Evolutionary conservation across 225 moss, liverwort and hornwort genomes (phyloP).

Genomic region (Sphagnum contortum): DNA sequence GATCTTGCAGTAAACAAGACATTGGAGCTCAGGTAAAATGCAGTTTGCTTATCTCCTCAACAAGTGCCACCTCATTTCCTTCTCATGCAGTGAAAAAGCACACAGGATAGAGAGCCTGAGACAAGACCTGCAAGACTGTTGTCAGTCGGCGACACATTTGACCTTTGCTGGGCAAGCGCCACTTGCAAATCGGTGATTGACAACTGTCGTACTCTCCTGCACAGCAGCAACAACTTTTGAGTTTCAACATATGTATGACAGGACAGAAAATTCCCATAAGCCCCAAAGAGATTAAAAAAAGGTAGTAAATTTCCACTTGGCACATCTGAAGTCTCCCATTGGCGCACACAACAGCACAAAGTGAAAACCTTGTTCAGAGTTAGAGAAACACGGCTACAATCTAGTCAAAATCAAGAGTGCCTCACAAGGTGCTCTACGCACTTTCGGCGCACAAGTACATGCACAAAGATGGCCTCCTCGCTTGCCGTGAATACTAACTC

Average conservation of each 20-base stretch:
- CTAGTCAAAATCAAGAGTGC: conserved; percentile 48
- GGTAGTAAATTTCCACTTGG: too few species aligned
- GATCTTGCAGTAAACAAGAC: too few species aligned
- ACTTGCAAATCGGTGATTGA: conserved; percentile 63
- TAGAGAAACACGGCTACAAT: too few species aligned
- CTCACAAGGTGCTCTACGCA: conserved; percentile 70
- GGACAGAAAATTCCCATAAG: conserved; percentile 2
- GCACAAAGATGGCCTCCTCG: conserved; percentile 96
- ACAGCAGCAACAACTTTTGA: too few species aligned
- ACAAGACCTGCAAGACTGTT: conserved; percentile 62
- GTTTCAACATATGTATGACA: not conserved
- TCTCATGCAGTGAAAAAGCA: too few species aligned
- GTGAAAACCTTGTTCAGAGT: too few species aligned
- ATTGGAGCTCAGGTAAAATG: too few species aligned
- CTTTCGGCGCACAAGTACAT: conserved; percentile 94
- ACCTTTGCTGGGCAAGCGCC: conserved; percentile 62
- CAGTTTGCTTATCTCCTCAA: too few species aligned
- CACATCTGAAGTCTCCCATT: too few species aligned
- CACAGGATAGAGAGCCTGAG: not conserved
- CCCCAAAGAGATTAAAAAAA: too few species aligned
- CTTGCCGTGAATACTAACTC: conserved; percentile 84
- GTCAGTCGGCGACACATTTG: conserved; percentile 29
- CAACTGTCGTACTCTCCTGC: conserved; percentile 89
- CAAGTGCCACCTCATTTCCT: too few species aligned
- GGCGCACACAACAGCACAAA: too few species aligned